Base-by-base conservation (phyloP, 140 eudicot species). In the Oenanthe javanica region DNA sequence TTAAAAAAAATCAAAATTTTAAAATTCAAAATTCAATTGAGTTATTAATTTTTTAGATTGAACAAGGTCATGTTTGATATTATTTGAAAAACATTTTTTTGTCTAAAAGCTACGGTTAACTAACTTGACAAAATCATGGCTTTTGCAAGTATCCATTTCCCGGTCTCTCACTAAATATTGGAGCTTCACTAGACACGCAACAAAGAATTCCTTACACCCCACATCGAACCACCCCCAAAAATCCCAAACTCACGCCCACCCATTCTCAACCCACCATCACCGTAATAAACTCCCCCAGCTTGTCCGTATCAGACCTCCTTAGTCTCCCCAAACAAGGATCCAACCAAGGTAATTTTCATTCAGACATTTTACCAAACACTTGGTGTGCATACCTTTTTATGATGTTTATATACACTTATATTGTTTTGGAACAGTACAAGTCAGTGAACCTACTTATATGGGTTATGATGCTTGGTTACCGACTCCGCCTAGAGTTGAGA, bases 381-480 rank as follows among this genome's bases (percentile, higher is more conserved):
- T 79, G 59, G 74, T 69, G 83, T 79, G 81, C 82, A 40, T n/a
- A 75, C 46, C 69, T 14, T 52, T 27, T 5, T 42, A 23, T 51
- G 15, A 1, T 25, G 3, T 67, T 27, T 70, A 9, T 48, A 50
- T 14, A 50, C 9, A 49, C 45, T 25, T 54, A 42, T 76, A 72
- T 25, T 27, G 79, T 77, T 67, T 73, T 67, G 25, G 70, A 52
- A 83, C 88, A 86, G 96, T 76, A 38, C 75, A 82, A 13, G 59
- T 77, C 70, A 90, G 84, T 80, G 90, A 83, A 43, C 81, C 83
- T 48, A 86, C 84, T 52, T 95, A 91, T 84, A 38, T 95, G 90
- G 98, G 99, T 4, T 89, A 80, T 42, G 97, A 95, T 49, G 85
- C 88, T 64, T 95, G 99, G 99, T 77, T 93, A 85, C 98, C 99